Evolutionary conservation across 345 rosid genomes (phyloP).

Genomic region (Euphorbia peplus): DNA sequence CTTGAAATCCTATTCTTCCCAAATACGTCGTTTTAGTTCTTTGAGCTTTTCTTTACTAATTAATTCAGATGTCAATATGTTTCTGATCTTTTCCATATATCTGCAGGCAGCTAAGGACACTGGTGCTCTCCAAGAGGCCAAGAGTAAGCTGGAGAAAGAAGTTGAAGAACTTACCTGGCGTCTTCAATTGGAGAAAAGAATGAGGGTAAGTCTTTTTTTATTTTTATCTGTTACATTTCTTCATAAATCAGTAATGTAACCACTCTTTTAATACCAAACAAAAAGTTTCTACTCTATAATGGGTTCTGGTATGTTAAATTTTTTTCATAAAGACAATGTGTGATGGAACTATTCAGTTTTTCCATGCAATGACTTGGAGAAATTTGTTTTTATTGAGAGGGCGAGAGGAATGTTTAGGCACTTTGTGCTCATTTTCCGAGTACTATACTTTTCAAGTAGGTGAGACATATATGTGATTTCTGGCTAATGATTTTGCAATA

Average conservation of each 20-base stretch:
- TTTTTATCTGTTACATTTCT: neutral
- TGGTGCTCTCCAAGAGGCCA: conserved; percentile 97
- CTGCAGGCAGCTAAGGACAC: conserved; percentile 94
- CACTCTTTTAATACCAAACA: neutral
- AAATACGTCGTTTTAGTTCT: neutral
- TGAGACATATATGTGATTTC: neutral
- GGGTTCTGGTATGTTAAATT: neutral
- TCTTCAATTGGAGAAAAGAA: conserved; percentile 88
- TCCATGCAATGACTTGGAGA: neutral
- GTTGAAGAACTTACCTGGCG: conserved; percentile 98
- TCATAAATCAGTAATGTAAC: neutral
- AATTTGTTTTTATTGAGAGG: neutral
- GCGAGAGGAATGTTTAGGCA: neutral
- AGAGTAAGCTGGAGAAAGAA: conserved; percentile 89
- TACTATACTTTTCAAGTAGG: neutral
- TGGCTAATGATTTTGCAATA: neutral
- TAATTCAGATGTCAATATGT: neutral
- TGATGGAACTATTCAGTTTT: neutral
- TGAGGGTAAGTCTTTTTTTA: conserved; percentile 46
- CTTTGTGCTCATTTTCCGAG: neutral
- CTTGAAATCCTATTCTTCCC: neutral
- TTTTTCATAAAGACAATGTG: neutral
- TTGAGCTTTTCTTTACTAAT: neutral
- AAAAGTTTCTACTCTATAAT: no score
- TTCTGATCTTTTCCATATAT: conserved; percentile 6